Evolutionary conservation across 306 rosid genomes (phyloP).

Genomic region (Hippophae gyantsensis): DNA sequence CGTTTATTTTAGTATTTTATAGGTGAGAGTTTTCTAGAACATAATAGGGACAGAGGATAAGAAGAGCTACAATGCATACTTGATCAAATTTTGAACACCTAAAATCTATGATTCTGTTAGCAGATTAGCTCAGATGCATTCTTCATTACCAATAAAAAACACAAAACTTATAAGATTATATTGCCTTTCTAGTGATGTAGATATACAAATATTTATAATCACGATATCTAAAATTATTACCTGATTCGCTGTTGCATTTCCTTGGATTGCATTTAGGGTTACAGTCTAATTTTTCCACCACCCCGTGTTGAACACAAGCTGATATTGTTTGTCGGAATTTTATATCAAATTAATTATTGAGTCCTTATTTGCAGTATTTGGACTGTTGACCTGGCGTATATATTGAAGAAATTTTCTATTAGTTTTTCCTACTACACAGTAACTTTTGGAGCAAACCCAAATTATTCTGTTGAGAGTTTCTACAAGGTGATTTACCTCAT

Average conservation of each 20-base stretch:
- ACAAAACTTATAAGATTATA: no score
- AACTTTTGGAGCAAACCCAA: conserved; percentile 94
- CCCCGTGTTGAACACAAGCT: conserved; percentile 13
- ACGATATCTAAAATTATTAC: conserved; percentile 1
- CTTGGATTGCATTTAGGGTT: neutral
- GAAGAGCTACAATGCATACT: neutral
- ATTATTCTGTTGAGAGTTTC: conserved; percentile 76
- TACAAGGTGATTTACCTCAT: conserved; percentile 62
- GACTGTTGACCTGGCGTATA: conserved; percentile 93
- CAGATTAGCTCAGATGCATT: no score
- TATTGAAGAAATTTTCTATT: conserved; percentile 63
- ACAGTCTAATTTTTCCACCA: conserved; percentile 4
- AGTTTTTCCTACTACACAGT: conserved; percentile 82
- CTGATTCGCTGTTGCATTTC: conserved; percentile 5
- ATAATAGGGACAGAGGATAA: conserved; percentile 1
- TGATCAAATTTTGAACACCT: neutral
- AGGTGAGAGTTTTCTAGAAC: conserved; percentile 9
- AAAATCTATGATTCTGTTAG: no score
- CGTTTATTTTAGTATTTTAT: conserved; percentile 8
- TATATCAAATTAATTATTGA: conserved; percentile 22
- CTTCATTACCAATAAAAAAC: no score
- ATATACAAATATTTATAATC: neutral
- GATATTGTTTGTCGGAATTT: conserved; percentile 5
- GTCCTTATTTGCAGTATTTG: conserved; percentile 65
- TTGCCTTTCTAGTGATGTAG: no score